Evolutionary conservation across 1,139 yeast genomes (phyloP).

Genomic region (Geotrichum phurueaensis): DNA sequence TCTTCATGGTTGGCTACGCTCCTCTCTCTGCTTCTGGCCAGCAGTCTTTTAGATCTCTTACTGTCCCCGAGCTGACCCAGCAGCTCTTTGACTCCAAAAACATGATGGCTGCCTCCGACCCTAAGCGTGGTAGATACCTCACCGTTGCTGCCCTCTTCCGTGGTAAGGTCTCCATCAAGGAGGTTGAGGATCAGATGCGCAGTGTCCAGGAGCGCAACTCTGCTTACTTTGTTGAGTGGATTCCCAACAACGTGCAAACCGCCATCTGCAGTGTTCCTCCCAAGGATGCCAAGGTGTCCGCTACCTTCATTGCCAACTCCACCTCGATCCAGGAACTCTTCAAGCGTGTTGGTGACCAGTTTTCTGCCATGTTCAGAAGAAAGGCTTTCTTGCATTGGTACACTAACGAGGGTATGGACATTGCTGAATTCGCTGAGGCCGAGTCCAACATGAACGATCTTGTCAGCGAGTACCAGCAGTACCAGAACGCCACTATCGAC

Average conservation of each 20-base stretch:
- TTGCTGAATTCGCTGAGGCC: constrained; percentile 43
- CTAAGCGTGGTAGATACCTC: constrained; percentile 40
- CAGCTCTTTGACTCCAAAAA: constrained; percentile 43
- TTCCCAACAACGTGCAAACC: constrained; percentile 40
- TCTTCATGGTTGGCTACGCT: constrained; percentile 44
- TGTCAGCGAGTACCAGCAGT: constrained; percentile 42
- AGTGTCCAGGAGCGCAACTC: constrained; percentile 37
- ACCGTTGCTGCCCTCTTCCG: constrained; percentile 45
- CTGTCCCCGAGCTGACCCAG: constrained; percentile 44
- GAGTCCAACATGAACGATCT: constrained; percentile 41
- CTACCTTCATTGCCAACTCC: constrained; percentile 44
- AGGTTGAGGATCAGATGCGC: constrained; percentile 41
- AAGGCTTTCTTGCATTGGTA: constrained; percentile 46
- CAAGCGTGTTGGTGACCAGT: constrained; percentile 38
- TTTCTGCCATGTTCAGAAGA: constrained; percentile 41
- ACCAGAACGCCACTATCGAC: constrained; percentile 40
- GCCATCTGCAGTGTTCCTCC: constrained; percentile 43
- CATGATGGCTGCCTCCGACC: constrained; percentile 44
- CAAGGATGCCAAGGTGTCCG: constrained; percentile 38
- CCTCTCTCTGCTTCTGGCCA: constrained; percentile 39
- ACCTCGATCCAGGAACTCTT: constrained; percentile 44
- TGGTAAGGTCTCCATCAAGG: constrained; percentile 42
- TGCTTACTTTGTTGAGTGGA: constrained; percentile 41
- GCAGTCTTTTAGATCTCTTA: constrained; percentile 37
- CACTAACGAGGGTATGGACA: constrained; percentile 45